Evolutionary conservation across 345 rosid genomes (phyloP).

Genomic region (Citrus medica): DNA sequence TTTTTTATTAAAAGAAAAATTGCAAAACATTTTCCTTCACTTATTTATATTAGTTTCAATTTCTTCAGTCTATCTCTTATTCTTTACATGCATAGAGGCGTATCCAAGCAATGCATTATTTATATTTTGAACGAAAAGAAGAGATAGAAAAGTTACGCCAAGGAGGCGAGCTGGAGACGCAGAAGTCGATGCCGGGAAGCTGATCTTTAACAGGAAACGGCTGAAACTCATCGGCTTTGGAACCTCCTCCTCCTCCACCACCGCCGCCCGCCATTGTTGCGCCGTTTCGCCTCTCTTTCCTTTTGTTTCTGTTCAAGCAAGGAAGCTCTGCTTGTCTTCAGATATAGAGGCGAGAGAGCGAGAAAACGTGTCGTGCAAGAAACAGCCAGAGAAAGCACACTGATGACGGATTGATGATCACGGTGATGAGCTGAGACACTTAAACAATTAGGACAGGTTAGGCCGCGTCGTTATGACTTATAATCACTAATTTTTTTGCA

Average conservation of each 20-base stretch:
- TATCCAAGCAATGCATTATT: neutral
- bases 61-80: neutral
- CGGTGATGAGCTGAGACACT: neutral
- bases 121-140: neutral
- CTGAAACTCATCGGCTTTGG: conserved; percentile 56
- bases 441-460: neutral
- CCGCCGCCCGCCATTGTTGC: conserved; percentile 28
- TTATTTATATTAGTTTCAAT: neutral
- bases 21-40: neutral
- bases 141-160: conserved; percentile 53
- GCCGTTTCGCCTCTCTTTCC: neutral
- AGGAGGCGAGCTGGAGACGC: conserved; percentile 71
- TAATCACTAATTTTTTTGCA: neutral
- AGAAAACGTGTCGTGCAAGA: neutral
- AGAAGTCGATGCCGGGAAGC: conserved; percentile 79
- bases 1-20: neutral
- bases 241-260: conserved; percentile 24
- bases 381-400: neutral
- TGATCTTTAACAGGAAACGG: conserved; percentile 84
- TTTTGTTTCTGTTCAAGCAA: no score
- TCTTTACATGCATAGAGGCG: neutral
- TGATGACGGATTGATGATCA: neutral
- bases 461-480: conserved; percentile 22
- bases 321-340: neutral
- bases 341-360: neutral